A percentile compares a stretch with the other conserved stretches of the same genome.
phyloP scores from a whole-genome alignment of 1,284 basidiomycete species.

The Moesziomyces sp. region DNA sequence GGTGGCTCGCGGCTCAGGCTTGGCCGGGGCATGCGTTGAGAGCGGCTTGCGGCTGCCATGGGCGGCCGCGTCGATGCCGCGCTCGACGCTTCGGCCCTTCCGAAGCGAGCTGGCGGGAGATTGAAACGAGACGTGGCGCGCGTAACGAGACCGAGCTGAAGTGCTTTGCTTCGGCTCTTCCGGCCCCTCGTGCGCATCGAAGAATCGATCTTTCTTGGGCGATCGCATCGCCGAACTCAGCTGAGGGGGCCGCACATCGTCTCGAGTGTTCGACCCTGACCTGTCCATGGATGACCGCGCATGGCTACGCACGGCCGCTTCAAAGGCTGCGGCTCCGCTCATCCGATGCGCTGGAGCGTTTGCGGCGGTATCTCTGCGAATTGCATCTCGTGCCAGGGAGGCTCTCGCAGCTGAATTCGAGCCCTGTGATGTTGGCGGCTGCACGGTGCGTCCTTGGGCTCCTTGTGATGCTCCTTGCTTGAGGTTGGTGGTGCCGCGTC shows the following conservation, averaged over 20 bases:
- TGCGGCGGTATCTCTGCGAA: not conserved
- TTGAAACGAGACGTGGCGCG: conserved; percentile 21
- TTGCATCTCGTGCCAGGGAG: conserved; percentile 7
- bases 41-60: conserved; percentile 23
- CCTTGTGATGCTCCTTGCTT: not conserved
- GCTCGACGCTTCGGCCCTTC: conserved; percentile 15
- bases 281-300: not conserved
- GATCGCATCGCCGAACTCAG: conserved; percentile 11
- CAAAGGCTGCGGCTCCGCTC: conserved; percentile 6
- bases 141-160: not conserved
- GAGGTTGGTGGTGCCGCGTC: conserved; percentile 13
- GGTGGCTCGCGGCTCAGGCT: not conserved
- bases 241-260: conserved; percentile 1
- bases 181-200: conserved; percentile 6
- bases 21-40: conserved; percentile 3
- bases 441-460: not conserved
- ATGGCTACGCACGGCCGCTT: conserved; percentile 6
- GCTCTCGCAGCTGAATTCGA: conserved; percentile 4
- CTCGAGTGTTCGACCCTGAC: not conserved
- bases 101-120: conserved; percentile 27
- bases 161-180: not conserved
- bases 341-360: not conserved
- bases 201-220: not conserved
- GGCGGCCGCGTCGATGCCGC: not conserved
- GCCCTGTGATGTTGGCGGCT: not conserved